These are phyloP conservation scores for Termitomyces eurrhizus DNA, from an alignment of 768 basidiomycete species.

Conservation along the genomic window DNA sequence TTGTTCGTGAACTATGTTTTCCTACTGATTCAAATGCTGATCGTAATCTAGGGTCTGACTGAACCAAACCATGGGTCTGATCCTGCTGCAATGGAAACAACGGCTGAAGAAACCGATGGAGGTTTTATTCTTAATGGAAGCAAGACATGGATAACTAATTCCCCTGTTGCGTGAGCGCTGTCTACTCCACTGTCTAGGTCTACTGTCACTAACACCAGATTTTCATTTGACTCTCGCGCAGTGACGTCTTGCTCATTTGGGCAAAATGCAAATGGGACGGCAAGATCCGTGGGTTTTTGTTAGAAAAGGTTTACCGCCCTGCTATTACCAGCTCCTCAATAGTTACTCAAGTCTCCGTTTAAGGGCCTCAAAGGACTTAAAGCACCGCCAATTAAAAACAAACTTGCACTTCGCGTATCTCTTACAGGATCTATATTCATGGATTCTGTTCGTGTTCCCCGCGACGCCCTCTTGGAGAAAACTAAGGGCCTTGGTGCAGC, in stretches of 20 bases:
- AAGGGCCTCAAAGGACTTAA: slow-evolving; percentile 81
- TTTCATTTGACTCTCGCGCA: slow-evolving; percentile 21
- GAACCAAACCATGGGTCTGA: slow-evolving; percentile 98
- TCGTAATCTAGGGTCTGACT: slow-evolving; percentile 68
- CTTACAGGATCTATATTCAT: slow-evolving; percentile 87
- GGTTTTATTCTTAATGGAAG: slow-evolving; percentile 86
- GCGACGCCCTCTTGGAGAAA: slow-evolving; percentile 73
- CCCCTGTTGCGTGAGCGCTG: slow-evolving; percentile 73
- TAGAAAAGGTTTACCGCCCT: slow-evolving; percentile 70
- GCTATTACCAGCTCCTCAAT: neutral
- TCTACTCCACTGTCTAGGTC: slow-evolving; percentile 15
- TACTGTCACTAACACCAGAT: neutral
- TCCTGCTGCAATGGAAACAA: slow-evolving; percentile 96
- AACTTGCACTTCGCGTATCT: slow-evolving; percentile 84
- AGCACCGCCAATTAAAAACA: slow-evolving; percentile 89
- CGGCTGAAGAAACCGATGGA: slow-evolving; percentile 78
- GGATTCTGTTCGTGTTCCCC: slow-evolving; percentile 79
- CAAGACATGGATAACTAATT: slow-evolving; percentile 98
- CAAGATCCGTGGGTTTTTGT: slow-evolving; percentile 84
- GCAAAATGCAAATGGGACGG: slow-evolving; percentile 93
- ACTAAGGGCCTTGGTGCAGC: slow-evolving; percentile 77
- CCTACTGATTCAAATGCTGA: slow-evolving; percentile 1
- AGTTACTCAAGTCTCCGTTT: neutral
- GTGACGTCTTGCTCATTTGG: slow-evolving; percentile 92
- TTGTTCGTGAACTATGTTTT: slow-evolving; percentile 51